phyloP scores from a whole-genome alignment of 176 grass and related monocot genomes.

The Carex cristatella region DNA sequence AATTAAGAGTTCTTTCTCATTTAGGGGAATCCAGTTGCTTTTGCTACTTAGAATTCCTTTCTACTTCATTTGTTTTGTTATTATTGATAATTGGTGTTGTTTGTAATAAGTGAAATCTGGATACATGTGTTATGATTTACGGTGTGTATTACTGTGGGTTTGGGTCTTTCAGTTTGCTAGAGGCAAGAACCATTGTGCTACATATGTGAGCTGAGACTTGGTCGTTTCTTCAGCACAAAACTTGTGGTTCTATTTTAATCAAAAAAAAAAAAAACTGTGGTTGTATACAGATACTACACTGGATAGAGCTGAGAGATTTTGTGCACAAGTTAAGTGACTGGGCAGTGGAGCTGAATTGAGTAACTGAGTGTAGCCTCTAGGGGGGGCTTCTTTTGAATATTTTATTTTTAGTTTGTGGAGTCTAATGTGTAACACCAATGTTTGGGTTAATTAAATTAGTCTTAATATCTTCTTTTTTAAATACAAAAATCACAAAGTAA shows the following conservation, averaged over 20 bases:
- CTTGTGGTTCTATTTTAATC: not conserved
- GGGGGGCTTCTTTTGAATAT: not conserved
- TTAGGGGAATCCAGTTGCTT: not conserved
- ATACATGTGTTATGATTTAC: not conserved
- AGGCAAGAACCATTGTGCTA: not conserved
- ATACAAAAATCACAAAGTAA: not conserved
- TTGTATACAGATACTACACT: not conserved
- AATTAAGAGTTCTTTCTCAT: not conserved
- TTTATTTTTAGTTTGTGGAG: not conserved
- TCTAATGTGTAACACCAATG: not conserved
- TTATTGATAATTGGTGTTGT: not conserved
- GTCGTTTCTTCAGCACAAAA: not conserved
- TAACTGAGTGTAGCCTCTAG: not conserved
- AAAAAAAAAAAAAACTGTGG: no score
- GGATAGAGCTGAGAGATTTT: not conserved
- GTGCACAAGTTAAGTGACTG: not conserved
- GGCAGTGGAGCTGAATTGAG: not conserved
- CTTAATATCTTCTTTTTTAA: not conserved
- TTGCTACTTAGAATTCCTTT: not conserved
- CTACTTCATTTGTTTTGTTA: not conserved
- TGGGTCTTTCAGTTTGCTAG: not conserved
- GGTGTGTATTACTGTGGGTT: not conserved
- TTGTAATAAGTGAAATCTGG: not conserved
- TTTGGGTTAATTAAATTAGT: not conserved
- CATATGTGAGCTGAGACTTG: not conserved